phyloP scores from a whole-genome alignment of 2,329 filamentous ascomycete species.

The Colletotrichum echinochloae region DNA sequence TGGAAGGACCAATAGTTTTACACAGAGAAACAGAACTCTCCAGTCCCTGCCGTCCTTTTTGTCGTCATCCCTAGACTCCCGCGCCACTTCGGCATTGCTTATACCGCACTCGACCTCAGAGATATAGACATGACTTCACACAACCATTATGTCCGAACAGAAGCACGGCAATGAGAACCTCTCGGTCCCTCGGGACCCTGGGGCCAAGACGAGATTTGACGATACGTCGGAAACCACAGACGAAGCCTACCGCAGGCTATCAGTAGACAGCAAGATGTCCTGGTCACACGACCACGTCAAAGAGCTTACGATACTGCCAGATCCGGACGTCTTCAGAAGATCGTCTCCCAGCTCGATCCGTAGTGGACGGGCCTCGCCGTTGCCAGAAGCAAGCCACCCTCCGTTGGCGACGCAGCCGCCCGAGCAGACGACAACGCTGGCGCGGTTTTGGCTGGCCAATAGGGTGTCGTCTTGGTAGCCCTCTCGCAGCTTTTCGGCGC shows the following conservation, averaged over 20 bases:
- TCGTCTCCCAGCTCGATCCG: slow-evolving; percentile 56
- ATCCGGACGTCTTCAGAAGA: slow-evolving; percentile 50
- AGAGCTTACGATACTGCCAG: slow-evolving; percentile 45
- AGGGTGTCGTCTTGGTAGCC: slow-evolving; percentile 79
- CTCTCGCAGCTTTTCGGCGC: slow-evolving; percentile 84
- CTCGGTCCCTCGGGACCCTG: slow-evolving; percentile 44
- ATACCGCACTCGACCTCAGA: background rate
- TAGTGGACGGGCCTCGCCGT: slow-evolving; percentile 45
- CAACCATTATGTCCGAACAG: slow-evolving; percentile 42
- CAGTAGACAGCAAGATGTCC: slow-evolving; percentile 43
- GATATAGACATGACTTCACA: slow-evolving; percentile 23
- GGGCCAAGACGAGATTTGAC: slow-evolving; percentile 43
- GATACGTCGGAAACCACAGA: slow-evolving; percentile 43
- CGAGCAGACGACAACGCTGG: slow-evolving; percentile 36
- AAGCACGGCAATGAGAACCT: slow-evolving; percentile 32
- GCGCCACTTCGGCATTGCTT: background rate
- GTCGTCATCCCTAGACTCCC: background rate
- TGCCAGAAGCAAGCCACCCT: slow-evolving; percentile 41
- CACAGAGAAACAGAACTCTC: background rate
- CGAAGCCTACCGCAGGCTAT: slow-evolving; percentile 45
- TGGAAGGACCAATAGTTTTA: background rate
- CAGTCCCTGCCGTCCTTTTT: background rate
- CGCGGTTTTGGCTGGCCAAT: slow-evolving; percentile 70
- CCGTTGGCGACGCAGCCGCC: slow-evolving; percentile 33
- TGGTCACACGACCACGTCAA: slow-evolving; percentile 41